Conservation (phyloP, 2,329 filamentous ascomycete species). For the Harringtonia lauricola region DNA sequence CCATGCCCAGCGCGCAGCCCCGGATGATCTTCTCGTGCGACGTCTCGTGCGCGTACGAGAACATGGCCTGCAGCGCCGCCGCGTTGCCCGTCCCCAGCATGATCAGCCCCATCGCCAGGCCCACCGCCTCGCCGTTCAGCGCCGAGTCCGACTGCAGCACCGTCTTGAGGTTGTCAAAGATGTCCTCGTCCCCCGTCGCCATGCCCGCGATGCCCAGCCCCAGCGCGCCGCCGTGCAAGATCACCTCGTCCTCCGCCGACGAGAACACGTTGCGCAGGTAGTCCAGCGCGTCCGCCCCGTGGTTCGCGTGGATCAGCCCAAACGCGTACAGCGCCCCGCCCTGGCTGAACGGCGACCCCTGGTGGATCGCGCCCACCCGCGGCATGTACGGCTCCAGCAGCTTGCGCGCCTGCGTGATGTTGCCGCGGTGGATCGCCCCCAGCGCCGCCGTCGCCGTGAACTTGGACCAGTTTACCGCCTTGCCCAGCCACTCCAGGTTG, state of each 20-base stretch:
- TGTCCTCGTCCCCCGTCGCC: constrained; percentile 82
- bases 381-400: constrained; percentile 91
- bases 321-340: constrained; percentile 93
- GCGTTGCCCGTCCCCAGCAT: constrained; percentile 98
- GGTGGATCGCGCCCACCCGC: constrained; percentile 58
- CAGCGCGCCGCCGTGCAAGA: constrained; percentile 91
- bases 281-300: constrained; percentile 79
- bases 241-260: constrained; percentile 75
- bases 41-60: constrained; percentile 93
- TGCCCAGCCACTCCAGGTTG: constrained; percentile 94
- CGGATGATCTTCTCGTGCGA: constrained; percentile 98
- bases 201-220: constrained; percentile 95
- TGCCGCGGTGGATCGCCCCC: constrained; percentile 93
- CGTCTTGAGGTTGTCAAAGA: constrained; percentile 82
- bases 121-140: constrained; percentile 92
- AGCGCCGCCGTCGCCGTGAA: constrained; percentile 95
- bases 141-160: constrained; percentile 91
- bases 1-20: constrained; percentile 91
- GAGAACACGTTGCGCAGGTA: constrained; percentile 69
- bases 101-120: constrained; percentile 90
- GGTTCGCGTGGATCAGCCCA: constrained; percentile 93
- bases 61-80: constrained; percentile 90
- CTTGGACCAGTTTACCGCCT: constrained; percentile 99
- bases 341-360: constrained; percentile 88
- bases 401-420: constrained; percentile 85